Evolutionary conservation across 441 rosid genomes (phyloP).

Genomic region (Arabidopsis lyrata): DNA sequence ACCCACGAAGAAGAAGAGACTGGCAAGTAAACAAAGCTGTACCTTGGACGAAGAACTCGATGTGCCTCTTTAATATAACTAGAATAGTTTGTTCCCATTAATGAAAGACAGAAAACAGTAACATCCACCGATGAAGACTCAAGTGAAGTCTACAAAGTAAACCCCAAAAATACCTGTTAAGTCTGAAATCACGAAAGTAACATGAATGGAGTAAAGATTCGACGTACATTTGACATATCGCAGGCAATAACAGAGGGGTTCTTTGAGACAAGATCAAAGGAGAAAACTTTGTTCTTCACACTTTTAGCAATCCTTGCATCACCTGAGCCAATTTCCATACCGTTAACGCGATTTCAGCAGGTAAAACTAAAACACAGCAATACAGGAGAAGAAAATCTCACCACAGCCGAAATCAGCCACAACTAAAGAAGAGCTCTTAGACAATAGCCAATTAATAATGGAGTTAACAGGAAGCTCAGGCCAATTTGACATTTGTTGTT

Average conservation of each 20-base stretch:
- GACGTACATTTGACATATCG: conserved; percentile 83
- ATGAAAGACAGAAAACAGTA: conserved; percentile 90
- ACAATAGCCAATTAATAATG: conserved; percentile 72
- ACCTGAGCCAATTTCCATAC: conserved; percentile 49
- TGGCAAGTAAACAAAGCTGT: background rate
- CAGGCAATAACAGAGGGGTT: conserved; percentile 87
- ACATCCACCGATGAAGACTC: conserved; percentile 72
- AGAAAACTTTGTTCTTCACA: conserved; percentile 87
- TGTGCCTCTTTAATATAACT: conserved; percentile 79
- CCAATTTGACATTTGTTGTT: conserved; percentile 94
- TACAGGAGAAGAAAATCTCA: conserved; percentile 49
- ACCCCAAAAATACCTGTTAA: too few species aligned
- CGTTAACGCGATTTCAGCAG: background rate
- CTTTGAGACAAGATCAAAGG: conserved; percentile 84
- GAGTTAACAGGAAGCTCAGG: conserved; percentile 88
- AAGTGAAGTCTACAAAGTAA: conserved; percentile 59
- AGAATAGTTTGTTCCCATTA: conserved; percentile 89
- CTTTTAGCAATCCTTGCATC: conserved; percentile 83
- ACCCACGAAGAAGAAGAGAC: background rate
- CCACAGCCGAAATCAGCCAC: conserved; percentile 99
- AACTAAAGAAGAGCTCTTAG: conserved; percentile 66
- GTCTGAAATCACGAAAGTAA: too few species aligned
- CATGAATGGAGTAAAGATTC: background rate
- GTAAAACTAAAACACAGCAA: background rate
- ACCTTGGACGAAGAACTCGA: conserved; percentile 94